phyloP scores from a whole-genome alignment of 202 grass and related monocot species.

The Panicum hallii region DNA sequence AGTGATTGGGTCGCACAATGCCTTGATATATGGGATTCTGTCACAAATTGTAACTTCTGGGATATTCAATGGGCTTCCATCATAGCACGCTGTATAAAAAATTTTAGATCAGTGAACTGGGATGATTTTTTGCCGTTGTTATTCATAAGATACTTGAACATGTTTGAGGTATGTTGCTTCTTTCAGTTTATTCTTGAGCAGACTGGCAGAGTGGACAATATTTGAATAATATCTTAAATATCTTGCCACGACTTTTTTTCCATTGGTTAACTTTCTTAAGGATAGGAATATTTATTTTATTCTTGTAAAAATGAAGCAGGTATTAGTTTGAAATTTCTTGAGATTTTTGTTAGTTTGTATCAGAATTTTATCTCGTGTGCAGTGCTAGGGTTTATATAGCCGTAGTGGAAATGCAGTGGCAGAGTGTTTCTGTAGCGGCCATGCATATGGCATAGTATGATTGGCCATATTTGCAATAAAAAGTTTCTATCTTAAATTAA shows the following conservation, averaged over 20 bases:
- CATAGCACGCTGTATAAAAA: conserved; percentile 90
- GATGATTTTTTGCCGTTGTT: conserved; percentile 77
- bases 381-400: not conserved
- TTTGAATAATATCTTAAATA: conserved; percentile 25
- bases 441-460: not conserved
- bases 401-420: not conserved
- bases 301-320: conserved; percentile 4
- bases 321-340: conserved; percentile 12
- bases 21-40: conserved; percentile 78
- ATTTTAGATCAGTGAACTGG: conserved; percentile 76
- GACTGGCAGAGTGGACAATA: conserved; percentile 4
- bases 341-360: conserved; percentile 13
- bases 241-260: conserved; percentile 25
- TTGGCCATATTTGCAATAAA: not conserved
- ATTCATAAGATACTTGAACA: conserved; percentile 84
- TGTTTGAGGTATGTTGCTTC: conserved; percentile 78
- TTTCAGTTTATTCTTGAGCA: conserved; percentile 35
- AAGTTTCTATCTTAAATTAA: conserved; percentile 22
- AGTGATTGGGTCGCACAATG: conserved; percentile 81
- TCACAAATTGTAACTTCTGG: conserved; percentile 97
- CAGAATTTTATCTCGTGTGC: not conserved
- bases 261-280: conserved; percentile 6
- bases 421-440: not conserved
- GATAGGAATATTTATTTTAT: conserved; percentile 1
- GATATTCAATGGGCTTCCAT: conserved; percentile 91